phyloP scores from a whole-genome alignment of 2,329 filamentous ascomycete species.

The Fusarium kyushuense region DNA sequence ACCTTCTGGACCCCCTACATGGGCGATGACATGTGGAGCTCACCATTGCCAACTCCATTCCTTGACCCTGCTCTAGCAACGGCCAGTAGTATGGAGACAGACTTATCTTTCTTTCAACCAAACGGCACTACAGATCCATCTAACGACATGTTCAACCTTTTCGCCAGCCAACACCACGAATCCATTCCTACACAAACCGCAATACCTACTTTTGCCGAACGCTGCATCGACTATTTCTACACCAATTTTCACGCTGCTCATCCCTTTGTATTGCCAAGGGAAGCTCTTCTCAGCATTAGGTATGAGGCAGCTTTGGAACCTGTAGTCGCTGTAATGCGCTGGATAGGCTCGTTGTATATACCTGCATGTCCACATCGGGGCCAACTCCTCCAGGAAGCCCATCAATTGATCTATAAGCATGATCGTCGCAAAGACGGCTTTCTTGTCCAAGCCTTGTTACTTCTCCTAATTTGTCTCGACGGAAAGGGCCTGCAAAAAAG shows the following conservation, averaged over 20 bases:
- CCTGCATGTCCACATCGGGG: conserved; percentile 60
- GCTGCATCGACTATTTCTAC: conserved; percentile 70
- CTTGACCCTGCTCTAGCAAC: conserved; percentile 15
- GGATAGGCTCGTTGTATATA: conserved; percentile 68
- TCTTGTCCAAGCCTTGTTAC: conserved; percentile 80
- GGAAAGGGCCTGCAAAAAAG: conserved; percentile 78
- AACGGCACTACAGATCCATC: conserved; percentile 43
- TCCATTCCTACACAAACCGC: conserved; percentile 39
- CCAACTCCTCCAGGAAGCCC: conserved; percentile 69
- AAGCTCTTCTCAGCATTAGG: conserved; percentile 61
- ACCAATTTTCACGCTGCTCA: conserved; percentile 68
- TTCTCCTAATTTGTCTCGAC: conserved; percentile 83
- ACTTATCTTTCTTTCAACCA: conserved; percentile 30
- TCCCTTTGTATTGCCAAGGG: conserved; percentile 68
- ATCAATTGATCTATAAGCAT: conserved; percentile 62
- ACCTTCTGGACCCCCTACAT: conserved; percentile 29
- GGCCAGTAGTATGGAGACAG: conserved; percentile 15
- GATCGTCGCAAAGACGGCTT: conserved; percentile 67
- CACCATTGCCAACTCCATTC: conserved; percentile 40
- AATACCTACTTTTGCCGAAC: conserved; percentile 58
- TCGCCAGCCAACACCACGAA: conserved; percentile 29
- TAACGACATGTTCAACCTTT: conserved; percentile 39
- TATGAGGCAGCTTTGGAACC: conserved; percentile 63
- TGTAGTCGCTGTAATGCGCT: conserved; percentile 66
- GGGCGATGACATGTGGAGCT: conserved; percentile 22